phyloP scores from a whole-genome alignment of 2,329 filamentous ascomycete species.

The Penicillium thymicola region DNA sequence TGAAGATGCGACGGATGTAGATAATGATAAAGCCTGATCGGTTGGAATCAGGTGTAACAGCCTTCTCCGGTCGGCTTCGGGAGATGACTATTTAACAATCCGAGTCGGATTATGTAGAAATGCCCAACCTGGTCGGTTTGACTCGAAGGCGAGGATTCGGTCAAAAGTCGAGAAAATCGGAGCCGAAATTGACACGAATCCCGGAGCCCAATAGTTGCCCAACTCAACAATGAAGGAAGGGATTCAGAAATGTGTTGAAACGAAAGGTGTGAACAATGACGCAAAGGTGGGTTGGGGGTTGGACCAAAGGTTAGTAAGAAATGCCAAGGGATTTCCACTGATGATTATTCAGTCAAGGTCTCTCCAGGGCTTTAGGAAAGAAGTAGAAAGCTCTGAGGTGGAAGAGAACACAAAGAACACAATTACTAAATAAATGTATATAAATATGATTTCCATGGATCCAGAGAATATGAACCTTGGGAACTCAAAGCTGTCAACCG shows the following conservation, averaged over 20 bases:
- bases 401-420: not conserved
- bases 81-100: not conserved
- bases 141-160: not conserved
- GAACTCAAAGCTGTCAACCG: not conserved
- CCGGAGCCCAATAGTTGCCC: slow-evolving; percentile 8
- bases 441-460: slow-evolving; percentile 1
- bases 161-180: not conserved
- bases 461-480: not conserved
- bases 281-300: slow-evolving; percentile 7
- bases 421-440: not conserved
- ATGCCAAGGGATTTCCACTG: not conserved
- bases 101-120: slow-evolving; percentile 2
- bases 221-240: slow-evolving; percentile 4
- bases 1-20: not conserved
- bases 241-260: not conserved
- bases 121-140: slow-evolving; percentile 1
- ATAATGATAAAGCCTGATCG: not conserved
- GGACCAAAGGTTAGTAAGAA: slow-evolving; percentile 4
- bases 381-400: no score
- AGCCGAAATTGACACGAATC: not conserved
- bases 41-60: not conserved
- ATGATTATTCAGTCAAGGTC: not conserved
- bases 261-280: slow-evolving; percentile 7
- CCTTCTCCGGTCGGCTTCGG: not conserved
- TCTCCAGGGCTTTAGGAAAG: no score